phyloP scores from a whole-genome alignment of 2,329 filamentous ascomycete genomes.

The Fusarium sp. region DNA sequence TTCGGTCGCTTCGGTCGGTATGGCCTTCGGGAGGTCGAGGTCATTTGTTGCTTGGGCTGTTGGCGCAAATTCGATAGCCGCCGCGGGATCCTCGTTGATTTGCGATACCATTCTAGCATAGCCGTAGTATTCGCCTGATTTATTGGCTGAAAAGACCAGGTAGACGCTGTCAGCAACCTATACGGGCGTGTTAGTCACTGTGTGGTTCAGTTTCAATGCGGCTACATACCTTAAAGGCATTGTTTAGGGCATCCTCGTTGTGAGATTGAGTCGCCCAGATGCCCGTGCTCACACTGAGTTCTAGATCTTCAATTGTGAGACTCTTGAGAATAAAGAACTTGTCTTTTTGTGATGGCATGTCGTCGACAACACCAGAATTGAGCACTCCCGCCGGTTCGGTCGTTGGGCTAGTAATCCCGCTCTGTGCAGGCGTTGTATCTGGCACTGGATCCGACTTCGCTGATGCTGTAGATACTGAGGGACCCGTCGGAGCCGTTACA shows the following conservation, averaged over 20 bases:
- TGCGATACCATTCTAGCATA: slow-evolving; percentile 91
- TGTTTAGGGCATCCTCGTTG: slow-evolving; percentile 87
- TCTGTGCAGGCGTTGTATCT: slow-evolving; percentile 19
- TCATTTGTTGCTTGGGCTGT: slow-evolving; percentile 70
- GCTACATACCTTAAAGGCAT: slow-evolving; percentile 78
- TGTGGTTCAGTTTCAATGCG: neutral
- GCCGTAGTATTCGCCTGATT: slow-evolving; percentile 96
- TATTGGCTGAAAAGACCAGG: slow-evolving; percentile 95
- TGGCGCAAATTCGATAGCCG: slow-evolving; percentile 76
- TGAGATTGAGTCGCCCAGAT: slow-evolving; percentile 96
- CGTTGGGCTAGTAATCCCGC: slow-evolving; percentile 9
- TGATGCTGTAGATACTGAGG: slow-evolving; percentile 58
- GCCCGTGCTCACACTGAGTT: slow-evolving; percentile 86
- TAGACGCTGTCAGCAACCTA: slow-evolving; percentile 87
- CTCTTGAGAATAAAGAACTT: slow-evolving; percentile 95
- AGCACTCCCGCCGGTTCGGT: slow-evolving; percentile 4
- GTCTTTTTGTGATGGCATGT: slow-evolving; percentile 63
- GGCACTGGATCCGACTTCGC: slow-evolving; percentile 24
- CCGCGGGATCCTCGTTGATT: slow-evolving; percentile 81
- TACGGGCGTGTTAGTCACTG: slow-evolving; percentile 11
- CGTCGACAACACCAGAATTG: slow-evolving; percentile 12
- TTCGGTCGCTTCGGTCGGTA: slow-evolving; percentile 81
- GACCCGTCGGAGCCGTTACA: slow-evolving; percentile 66
- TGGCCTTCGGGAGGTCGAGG: slow-evolving; percentile 80
- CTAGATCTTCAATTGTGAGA: slow-evolving; percentile 88